A percentile compares a stretch with the other conserved stretches of the same genome.
phyloP scores from a whole-genome alignment of 176 grass and related monocot species.

The Oryza australiensis region DNA sequence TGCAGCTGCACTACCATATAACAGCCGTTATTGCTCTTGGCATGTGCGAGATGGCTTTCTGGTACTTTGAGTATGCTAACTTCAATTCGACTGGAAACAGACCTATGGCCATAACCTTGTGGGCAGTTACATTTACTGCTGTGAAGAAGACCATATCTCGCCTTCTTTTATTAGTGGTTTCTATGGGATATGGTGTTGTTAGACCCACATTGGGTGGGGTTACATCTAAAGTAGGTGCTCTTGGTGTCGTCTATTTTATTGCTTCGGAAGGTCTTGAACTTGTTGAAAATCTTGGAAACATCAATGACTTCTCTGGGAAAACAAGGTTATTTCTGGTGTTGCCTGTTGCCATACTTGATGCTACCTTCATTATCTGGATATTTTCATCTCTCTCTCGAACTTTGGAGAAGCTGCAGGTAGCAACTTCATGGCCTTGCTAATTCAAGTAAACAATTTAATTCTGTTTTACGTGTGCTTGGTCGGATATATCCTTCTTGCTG shows the following conservation, averaged over 20 bases:
- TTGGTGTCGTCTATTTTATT: conserved; percentile 84
- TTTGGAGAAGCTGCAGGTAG: conserved; percentile 97
- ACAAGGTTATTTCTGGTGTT: conserved; percentile 91
- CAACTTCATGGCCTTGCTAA: conserved; percentile 19
- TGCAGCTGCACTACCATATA: conserved; percentile 97
- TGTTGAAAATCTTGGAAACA: conserved; percentile 93
- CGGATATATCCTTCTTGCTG: neutral
- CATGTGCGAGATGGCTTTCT: conserved; percentile 99
- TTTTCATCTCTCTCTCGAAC: conserved; percentile 99
- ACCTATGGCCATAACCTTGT: conserved; percentile 94
- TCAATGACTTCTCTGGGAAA: conserved; percentile 97
- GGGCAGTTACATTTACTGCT: conserved; percentile 98
- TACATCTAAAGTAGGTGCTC: conserved; percentile 73
- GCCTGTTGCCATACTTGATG: conserved; percentile 93
- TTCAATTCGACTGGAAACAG: conserved; percentile 89
- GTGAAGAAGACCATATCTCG: conserved; percentile 98
- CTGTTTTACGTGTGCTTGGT: neutral
- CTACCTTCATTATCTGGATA: conserved; percentile 98
- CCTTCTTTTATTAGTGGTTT: conserved; percentile 87
- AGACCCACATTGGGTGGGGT: conserved; percentile 81
- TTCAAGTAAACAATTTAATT: conserved; percentile 26
- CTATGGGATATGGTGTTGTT: conserved; percentile 95
- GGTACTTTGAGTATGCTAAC: conserved; percentile 98
- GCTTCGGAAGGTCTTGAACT: conserved; percentile 93
- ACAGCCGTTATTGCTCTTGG: conserved; percentile 95